Evolutionary conservation across 176 grass and related monocot genomes (phyloP).

Genomic region (Elymus sibiricus): DNA sequence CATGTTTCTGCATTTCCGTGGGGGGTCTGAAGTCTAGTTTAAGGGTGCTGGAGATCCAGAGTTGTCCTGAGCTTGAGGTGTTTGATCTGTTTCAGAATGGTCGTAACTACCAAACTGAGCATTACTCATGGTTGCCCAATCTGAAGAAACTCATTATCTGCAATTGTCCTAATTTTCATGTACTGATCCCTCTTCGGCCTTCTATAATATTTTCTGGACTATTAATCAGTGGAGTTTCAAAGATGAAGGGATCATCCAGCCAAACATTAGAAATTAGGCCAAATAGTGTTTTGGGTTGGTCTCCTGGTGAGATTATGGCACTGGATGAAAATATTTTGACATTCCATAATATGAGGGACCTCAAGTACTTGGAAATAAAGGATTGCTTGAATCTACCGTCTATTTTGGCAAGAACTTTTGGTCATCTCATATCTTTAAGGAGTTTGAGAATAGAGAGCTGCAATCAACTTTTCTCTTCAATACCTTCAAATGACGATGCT

Average conservation of each 20-base stretch:
- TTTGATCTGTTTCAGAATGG: background rate
- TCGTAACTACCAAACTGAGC: background rate
- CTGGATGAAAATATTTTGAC: background rate
- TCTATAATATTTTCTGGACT: background rate
- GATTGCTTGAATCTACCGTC: constrained; percentile 7
- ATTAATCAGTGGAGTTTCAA: too few species aligned
- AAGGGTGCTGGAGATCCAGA: background rate
- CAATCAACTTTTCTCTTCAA: too few species aligned
- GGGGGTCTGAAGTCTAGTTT: background rate
- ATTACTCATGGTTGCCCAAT: background rate
- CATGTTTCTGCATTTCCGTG: background rate
- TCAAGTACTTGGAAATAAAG: background rate
- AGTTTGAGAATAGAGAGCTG: background rate
- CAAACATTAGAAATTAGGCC: too few species aligned
- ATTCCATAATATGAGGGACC: background rate
- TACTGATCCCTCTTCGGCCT: background rate
- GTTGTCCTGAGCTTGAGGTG: background rate
- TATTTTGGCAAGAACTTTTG: constrained; percentile 4
- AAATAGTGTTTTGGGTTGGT: too few species aligned
- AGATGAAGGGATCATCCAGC: too few species aligned
- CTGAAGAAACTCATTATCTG: background rate
- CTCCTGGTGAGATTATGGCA: background rate
- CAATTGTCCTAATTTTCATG: background rate
- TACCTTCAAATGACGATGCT: too few species aligned
- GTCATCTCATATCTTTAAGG: constrained; percentile 15